A percentile compares a stretch with the other conserved stretches of the same genome.
phyloP scores from a whole-genome alignment of 176 grass and related monocot genomes.

The Avena atlantica region DNA sequence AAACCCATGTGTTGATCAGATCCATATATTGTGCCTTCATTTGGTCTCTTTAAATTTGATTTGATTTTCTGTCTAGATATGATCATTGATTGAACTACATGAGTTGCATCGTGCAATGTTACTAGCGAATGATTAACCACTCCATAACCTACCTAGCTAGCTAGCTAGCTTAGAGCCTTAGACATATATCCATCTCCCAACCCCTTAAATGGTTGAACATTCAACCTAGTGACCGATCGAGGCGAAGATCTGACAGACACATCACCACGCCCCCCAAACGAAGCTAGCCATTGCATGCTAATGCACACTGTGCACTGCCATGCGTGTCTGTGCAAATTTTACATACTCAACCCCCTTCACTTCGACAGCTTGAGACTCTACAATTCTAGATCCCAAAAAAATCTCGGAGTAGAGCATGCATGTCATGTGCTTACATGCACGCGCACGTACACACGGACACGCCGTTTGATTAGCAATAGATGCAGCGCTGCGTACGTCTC shows the following conservation, averaged over 20 bases:
- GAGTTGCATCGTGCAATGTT: not conserved
- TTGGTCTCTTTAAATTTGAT: not conserved
- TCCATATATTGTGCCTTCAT: not conserved
- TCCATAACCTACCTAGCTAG: not conserved
- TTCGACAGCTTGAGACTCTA: slow-evolving; percentile 26
- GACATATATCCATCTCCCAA: not conserved
- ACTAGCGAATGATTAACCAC: not conserved
- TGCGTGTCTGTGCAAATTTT: slow-evolving; percentile 39
- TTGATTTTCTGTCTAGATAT: not conserved
- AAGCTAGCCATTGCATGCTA: slow-evolving; percentile 20
- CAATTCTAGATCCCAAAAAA: slow-evolving; percentile 30
- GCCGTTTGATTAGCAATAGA: slow-evolving; percentile 26
- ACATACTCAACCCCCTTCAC: slow-evolving; percentile 23
- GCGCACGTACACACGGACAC: slow-evolving; percentile 18
- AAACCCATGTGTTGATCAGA: not conserved
- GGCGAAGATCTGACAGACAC: slow-evolving; percentile 45
- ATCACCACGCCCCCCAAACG: slow-evolving; percentile 15
- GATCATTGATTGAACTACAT: not conserved
- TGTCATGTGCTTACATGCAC: slow-evolving; percentile 50
- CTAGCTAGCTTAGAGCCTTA: slow-evolving; percentile 3
- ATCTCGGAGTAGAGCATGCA: not conserved
- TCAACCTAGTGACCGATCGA: slow-evolving; percentile 41
- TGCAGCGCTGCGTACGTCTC: slow-evolving; percentile 33
- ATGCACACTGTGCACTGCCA: slow-evolving; percentile 49
- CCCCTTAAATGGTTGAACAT: slow-evolving; percentile 34